Conservation (phyloP, 192 early-diverging fungal genomes). For the Pilaira anomala region DNA sequence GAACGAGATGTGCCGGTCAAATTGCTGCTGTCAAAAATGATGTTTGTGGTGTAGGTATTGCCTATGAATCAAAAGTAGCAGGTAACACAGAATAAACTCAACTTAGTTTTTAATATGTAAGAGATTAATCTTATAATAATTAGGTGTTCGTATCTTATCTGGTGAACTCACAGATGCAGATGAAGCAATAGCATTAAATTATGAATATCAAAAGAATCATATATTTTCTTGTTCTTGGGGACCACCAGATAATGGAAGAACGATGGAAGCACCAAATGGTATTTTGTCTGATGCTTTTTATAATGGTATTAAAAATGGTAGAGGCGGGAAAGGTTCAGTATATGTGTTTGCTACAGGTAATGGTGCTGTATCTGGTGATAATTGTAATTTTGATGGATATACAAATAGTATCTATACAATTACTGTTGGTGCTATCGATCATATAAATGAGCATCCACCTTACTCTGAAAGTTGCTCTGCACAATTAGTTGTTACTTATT, state of each 20-base stretch:
- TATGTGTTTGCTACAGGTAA: conserved; percentile 96
- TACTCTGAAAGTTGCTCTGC: conserved; percentile 91
- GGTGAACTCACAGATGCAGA: conserved; percentile 74
- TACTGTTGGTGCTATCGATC: conserved; percentile 86
- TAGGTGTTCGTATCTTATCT: conserved; percentile 74
- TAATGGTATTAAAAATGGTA: conserved; percentile 71
- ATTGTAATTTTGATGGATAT: conserved; percentile 97
- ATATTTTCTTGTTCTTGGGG: conserved; percentile 90
- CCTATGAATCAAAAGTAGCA: conserved; percentile 67
- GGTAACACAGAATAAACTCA: conserved; percentile 37
- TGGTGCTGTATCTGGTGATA: conserved; percentile 72
- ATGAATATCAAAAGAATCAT: conserved; percentile 72
- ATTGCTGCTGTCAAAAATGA: conserved; percentile 77
- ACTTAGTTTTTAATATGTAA: too few relatives aligned
- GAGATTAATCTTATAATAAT: neutral
- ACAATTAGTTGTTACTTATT: conserved; percentile 87
- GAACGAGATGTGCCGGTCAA: conserved; percentile 86
- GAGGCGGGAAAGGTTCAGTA: conserved; percentile 75
- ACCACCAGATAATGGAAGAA: conserved; percentile 72
- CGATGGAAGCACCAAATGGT: conserved; percentile 72
- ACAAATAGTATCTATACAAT: conserved; percentile 96
- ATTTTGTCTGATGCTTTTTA: conserved; percentile 71
- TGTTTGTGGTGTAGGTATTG: conserved; percentile 81
- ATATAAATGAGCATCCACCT: conserved; percentile 65
- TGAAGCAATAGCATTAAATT: conserved; percentile 78